Evolutionary conservation across 306 rosid genomes (phyloP).

Genomic region (cucumber (Cucumis sativus)): DNA sequence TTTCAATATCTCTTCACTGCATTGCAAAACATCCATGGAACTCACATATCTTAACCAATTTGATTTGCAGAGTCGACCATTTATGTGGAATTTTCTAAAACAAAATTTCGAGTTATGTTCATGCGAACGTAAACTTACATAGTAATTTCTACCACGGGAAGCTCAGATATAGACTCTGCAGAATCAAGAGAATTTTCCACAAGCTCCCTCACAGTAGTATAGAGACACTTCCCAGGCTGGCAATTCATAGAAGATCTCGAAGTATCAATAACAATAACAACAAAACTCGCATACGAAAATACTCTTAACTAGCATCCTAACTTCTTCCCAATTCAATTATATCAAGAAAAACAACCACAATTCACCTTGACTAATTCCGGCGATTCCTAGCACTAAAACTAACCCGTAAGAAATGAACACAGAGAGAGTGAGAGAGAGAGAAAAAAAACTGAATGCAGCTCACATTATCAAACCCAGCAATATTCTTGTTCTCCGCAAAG

Average conservation of each 20-base stretch:
- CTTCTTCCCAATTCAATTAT: background rate
- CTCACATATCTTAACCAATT: background rate
- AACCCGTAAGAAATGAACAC: background rate
- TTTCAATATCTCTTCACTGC: constrained; percentile 83
- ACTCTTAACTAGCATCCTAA: background rate
- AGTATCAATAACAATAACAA: background rate
- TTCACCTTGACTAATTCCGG: background rate
- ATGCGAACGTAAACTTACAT: constrained; percentile 34
- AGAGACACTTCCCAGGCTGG: constrained; percentile 84
- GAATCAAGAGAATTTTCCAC: constrained; percentile 91
- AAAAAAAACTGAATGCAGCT: background rate
- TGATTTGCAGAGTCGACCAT: background rate
- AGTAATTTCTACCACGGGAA: constrained; percentile 76
- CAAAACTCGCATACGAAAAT: background rate
- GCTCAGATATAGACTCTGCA: constrained; percentile 82
- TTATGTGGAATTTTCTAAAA: background rate
- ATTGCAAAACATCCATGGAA: constrained; percentile 6
- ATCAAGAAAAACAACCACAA: background rate
- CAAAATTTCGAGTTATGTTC: background rate
- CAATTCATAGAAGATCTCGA: constrained; percentile 11
- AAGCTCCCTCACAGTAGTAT: constrained; percentile 88
- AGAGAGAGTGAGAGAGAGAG: no score
- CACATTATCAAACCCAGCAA: constrained; percentile 93
- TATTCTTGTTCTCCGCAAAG: constrained; percentile 91
- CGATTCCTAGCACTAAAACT: background rate